Percentiles rank a stretch among this genome's conserved stretches.
Evolutionary conservation across 148 eudicot species (phyloP).

Genomic region (Chenopodium quinoa): DNA sequence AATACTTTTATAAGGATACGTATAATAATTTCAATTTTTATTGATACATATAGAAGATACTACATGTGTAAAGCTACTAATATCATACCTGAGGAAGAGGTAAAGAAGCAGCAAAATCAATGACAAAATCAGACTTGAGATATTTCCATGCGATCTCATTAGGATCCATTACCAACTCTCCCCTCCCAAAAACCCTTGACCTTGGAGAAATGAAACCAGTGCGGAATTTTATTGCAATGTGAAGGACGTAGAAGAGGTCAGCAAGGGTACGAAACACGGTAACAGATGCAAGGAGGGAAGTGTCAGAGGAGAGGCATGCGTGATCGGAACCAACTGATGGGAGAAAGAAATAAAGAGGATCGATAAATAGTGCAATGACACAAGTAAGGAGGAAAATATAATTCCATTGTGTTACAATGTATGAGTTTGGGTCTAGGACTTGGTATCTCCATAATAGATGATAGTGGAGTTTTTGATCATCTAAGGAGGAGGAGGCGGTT

Average conservation of each 20-base stretch:
- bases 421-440: constrained; percentile 43
- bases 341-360: constrained; percentile 41
- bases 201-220: constrained; percentile 40
- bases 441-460: constrained; percentile 42
- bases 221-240: constrained; percentile 39
- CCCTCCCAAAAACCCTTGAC: constrained; percentile 45
- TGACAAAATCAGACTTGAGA: constrained; percentile 39
- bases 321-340: constrained; percentile 26
- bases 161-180: constrained; percentile 50
- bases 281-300: constrained; percentile 21
- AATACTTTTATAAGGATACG: too few species aligned
- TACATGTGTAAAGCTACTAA: not conserved
- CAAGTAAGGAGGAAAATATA: constrained; percentile 39
- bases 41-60: too few species aligned
- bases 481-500: constrained; percentile 23
- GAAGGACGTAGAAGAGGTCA: constrained; percentile 37
- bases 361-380: constrained; percentile 41
- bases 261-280: constrained; percentile 32
- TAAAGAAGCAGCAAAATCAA: constrained; percentile 42
- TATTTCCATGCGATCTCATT: constrained; percentile 40
- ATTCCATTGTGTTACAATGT: constrained; percentile 38
- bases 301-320: constrained; percentile 33
- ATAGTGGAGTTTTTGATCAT: constrained; percentile 33
- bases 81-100: constrained; percentile 45
- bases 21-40: too few species aligned